Evolutionary conservation across 495 filamentous ascomycete species (phyloP), one percentile per base, ranked within the genome.

Genomic region (Tuber magnatum): DNA sequence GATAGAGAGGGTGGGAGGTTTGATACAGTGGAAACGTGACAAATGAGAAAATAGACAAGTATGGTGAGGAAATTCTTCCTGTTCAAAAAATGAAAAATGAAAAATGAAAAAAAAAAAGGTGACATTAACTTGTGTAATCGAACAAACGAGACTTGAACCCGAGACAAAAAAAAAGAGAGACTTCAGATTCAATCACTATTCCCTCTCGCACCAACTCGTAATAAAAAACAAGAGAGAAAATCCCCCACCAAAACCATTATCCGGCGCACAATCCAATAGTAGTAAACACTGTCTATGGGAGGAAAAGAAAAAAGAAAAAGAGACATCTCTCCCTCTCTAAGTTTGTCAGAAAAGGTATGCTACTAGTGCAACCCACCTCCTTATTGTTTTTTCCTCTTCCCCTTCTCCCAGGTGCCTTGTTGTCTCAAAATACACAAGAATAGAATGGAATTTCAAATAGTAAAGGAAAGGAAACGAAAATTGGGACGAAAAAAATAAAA

Each of bases 271-370:
- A 56, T 56, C 56, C 56, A 32, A 65, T 32, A 65, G 56, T 61
- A 65, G 56, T 65, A 65, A 65, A 65, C 56, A 65, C 56, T 65
- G 56, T 61, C 56, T 65, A 65, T 65, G 56, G 56, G n/a, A 35
- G 39, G n/a, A n/a, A n/a, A n/a, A 65, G 65, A 78, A 41, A 69
- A 72, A 71, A 46, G 28, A 51, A 69, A 74, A 79, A 77, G 77
- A 75, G 70, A 74, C 40, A 75, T 51, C 73, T 74, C 51, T 61
- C 51, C 24, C 51, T 28, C 51, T 61, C n/a, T 24, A 24, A 5
- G 9, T 61, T 24, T 61, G n/a, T 61, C 24, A 28, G 24, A 61
- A 28, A 32, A 61, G n/a, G 46, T 32, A 81, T 77, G 74, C 75
- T 41, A 74, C 28, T 16, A 14, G 42, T n/a, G 38, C n/a, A 79